Evolutionary conservation across 148 eudicot genomes (phyloP), one percentile per base, ranked within the genome.

Genomic region (Vaccinium macrocarpon): DNA sequence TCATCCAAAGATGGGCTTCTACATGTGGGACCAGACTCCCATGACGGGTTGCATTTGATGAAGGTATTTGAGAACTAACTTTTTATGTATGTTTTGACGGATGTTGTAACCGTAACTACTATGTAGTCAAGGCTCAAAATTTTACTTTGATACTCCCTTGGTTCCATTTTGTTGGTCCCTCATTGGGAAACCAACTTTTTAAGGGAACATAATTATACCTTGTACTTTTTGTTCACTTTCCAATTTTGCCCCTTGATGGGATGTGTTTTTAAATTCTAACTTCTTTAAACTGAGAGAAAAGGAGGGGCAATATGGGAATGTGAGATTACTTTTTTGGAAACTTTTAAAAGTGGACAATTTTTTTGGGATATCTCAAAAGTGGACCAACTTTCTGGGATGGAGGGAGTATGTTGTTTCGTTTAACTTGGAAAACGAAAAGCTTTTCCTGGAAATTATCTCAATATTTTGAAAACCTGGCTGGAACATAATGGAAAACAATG

Each of bases 1-100:
- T 83, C 93, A 71, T 90, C 93, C 11, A 90, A 89, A 82, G 94
- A 92, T 52, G 90, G 89, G 76, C 79, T 88, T 72, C 91, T 88
- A 48, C 88, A 88, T 16, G 80, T 52, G 49, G 87, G 82, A 78
- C 85, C 93, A 7, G 92, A 89, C 57, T 89, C 90, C 46, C 55
- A 82, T 4, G 92, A 93, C 61, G 87, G 86, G 81, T 90, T 93
- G 46, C 91, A 91, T 87, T 59, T 89, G 75, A 84, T 85, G 86
- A 93, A 94, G 94, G 96, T 94, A 66, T 62, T 83, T 62, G 18
- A 51, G 57, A 52, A 38, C 29, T 53, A 64, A 56, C 16, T 71
- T 32, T 21, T 49, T 59, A 14, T 68, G 59, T 74, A 75, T 84
- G 29, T 53, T 25, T 27, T 46, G 50, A 49, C 77, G 2, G 2